phyloP scores from a whole-genome alignment of 202 grass and related monocot genomes.

The Saccharum hybrid region DNA sequence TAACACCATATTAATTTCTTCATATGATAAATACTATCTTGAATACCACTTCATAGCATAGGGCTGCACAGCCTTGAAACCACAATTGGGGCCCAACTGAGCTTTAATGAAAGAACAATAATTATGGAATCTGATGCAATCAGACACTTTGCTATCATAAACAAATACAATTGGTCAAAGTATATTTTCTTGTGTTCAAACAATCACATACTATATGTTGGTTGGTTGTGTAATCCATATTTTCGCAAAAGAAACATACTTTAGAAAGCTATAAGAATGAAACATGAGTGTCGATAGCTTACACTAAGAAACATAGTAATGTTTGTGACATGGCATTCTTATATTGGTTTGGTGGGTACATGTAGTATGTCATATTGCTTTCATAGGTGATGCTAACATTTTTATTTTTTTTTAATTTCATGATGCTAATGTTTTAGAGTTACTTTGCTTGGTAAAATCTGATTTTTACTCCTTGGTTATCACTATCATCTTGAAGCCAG shows the following conservation, averaged over 20 bases:
- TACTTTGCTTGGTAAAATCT: conserved; percentile 38
- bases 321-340: conserved; percentile 23
- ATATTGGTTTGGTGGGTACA: conserved; percentile 28
- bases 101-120: conserved; percentile 10
- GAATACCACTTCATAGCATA: conserved; percentile 4
- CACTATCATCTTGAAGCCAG: conserved; percentile 24
- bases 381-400: not conserved
- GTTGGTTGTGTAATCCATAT: not conserved
- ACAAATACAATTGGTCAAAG: conserved; percentile 10
- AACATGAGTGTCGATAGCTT: conserved; percentile 14
- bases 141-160: conserved; percentile 7
- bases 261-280: conserved; percentile 30
- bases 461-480: not conserved
- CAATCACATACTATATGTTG: not conserved
- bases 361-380: conserved; percentile 33
- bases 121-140: conserved; percentile 19
- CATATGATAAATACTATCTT: conserved; percentile 21
- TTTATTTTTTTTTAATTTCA: not conserved
- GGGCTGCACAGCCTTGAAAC: not conserved
- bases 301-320: conserved; percentile 8
- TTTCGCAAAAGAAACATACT: not conserved
- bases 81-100: not conserved
- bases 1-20: conserved; percentile 26
- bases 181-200: conserved; percentile 21
- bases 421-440: not conserved